These are phyloP conservation scores for Choiromyces venosus DNA, from an alignment of 495 filamentous ascomycete genomes.

Conservation along the genomic window DNA sequence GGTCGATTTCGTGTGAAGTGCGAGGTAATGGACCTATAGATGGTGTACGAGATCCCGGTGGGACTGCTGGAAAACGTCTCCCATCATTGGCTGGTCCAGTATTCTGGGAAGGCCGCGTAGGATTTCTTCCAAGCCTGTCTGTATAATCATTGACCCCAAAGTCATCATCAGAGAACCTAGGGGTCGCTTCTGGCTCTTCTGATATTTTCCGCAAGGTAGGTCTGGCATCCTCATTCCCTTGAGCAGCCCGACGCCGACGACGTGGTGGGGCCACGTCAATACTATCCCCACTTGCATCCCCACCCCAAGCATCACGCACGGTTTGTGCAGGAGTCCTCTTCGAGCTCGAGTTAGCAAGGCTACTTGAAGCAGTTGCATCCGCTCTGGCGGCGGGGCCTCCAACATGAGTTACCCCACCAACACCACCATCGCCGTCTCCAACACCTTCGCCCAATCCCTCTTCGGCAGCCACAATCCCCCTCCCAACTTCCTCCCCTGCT, in stretches of 20 bases:
- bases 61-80: background rate
- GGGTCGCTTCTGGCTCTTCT: background rate
- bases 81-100: background rate
- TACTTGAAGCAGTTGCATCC: background rate
- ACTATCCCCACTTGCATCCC: background rate
- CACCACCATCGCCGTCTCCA: background rate
- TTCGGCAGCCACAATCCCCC: slow-evolving; percentile 55
- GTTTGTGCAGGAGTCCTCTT: background rate
- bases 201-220: background rate
- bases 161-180: background rate
- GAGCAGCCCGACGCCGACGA: background rate
- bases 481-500: slow-evolving; percentile 73
- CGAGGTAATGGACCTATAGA: background rate
- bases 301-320: background rate
- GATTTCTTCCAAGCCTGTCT: background rate
- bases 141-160: background rate
- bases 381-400: background rate
- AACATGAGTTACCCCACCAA: background rate
- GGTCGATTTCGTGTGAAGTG: background rate
- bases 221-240: background rate
- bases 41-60: background rate
- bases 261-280: background rate
- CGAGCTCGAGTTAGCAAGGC: background rate
- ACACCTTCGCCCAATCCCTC: background rate
- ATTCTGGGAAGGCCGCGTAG: background rate